Base-by-base conservation (phyloP, 805 yeast species). In the Myxozyma melibiosi region DNA sequence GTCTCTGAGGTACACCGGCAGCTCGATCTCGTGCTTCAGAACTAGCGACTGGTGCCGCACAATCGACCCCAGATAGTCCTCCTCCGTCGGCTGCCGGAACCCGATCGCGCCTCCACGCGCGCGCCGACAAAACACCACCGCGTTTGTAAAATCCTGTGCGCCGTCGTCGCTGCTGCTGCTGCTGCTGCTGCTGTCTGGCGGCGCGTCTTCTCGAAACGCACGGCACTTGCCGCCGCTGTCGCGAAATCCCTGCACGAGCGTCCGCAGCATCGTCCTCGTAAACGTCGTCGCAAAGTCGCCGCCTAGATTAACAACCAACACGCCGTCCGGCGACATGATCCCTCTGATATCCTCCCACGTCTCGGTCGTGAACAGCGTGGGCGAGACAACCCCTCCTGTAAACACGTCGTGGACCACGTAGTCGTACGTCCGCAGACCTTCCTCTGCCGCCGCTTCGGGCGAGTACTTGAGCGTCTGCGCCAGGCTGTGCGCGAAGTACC, bases 371-470 rank as follows among this genome's bases (percentile, higher is more conserved):
- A 60, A 47, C 34, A 57, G 28, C 18, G 22, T 7, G 35, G 64
- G 60, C 30, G 61, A 52, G 7, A 53, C 50, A n/a, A 27, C 45
- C 7, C 62, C 64, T 7, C 62, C 62, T 1, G 64, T 45, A 38
- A 60, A 60, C 33, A 60, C 54, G 40, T 60, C 64, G 38, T 60
- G 64, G 30, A 60, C 30, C 8, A 57, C 40, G 46, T 53, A 60
- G 54, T 60, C 64, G 30, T 57, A 60, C 18, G 28, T n/a, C 13
- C 38, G 44, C 27, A 40, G 22, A 2, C 44, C 43, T 11, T 41
- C 55, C 27, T 24, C 14, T 34, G 14, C 51, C 9, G 52, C 45
- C 2, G 27, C 37, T 9, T 38, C 44, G 4, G 51, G 42, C 47
- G 42, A 27, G 28, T 28, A 2, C 11, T n/a, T 35, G 13, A 40